phyloP scores from a whole-genome alignment of 768 basidiomycete species.

The Boletellus ananas region DNA sequence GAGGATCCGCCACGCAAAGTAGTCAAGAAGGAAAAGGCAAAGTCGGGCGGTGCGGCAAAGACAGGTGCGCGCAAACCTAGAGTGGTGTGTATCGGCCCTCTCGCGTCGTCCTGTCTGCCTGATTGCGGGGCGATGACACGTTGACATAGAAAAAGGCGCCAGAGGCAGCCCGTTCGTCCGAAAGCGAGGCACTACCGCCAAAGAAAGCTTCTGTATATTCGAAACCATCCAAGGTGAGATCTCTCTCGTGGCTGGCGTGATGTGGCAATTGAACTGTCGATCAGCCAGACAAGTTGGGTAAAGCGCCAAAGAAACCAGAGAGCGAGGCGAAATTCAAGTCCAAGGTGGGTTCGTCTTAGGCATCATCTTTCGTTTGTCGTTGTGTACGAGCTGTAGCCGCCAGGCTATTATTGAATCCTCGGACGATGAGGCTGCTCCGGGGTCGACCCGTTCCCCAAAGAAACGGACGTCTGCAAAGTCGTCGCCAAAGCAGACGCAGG shows the following conservation, averaged over 20 bases:
- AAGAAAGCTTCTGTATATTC: conserved; percentile 12
- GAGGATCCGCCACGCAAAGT: not conserved
- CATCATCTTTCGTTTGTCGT: not conserved
- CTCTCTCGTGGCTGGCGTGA: not conserved
- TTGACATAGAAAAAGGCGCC: conserved; percentile 2
- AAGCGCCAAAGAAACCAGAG: conserved; percentile 16
- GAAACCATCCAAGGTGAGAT: conserved; percentile 10
- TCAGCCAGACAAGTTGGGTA: conserved; percentile 9
- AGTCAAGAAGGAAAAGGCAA: conserved; percentile 11
- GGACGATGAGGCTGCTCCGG: conserved; percentile 21
- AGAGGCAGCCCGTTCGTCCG: conserved; percentile 4
- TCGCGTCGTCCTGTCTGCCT: not conserved
- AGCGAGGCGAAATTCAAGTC: conserved; percentile 25
- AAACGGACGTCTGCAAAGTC: conserved; percentile 1
- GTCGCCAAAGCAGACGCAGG: conserved; percentile 13
- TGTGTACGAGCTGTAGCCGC: not conserved
- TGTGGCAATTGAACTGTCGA: not conserved
- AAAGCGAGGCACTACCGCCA: not conserved
- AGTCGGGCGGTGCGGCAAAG: conserved; percentile 1
- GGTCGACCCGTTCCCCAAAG: conserved; percentile 10
- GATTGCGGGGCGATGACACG: not conserved
- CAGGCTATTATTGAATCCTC: conserved; percentile 30
- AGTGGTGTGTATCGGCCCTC: conserved; percentile 8
- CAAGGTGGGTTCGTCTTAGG: conserved; percentile 12
- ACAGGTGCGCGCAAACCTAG: conserved; percentile 6